Percentiles rank a stretch among this genome's conserved stretches.
Conservation (phyloP, 2,329 filamentous ascomycete genomes). For the Dactylellina drechsleri region DNA sequence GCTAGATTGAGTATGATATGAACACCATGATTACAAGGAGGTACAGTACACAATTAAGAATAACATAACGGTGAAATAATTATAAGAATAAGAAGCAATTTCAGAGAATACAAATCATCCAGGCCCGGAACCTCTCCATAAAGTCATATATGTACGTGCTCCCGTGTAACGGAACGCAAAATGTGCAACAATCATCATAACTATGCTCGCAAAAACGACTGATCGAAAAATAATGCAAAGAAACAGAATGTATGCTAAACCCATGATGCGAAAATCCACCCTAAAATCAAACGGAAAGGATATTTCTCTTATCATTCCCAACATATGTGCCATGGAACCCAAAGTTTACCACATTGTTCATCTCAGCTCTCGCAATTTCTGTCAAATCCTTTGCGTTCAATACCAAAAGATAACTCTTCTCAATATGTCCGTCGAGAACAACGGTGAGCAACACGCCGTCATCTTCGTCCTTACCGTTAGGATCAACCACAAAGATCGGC, state of each 20-base stretch:
- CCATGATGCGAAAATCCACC: not conserved
- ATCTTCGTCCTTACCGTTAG: constrained; percentile 65
- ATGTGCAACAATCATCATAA: not conserved
- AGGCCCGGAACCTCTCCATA: not conserved
- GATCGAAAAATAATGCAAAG: not conserved
- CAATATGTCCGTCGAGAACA: constrained; percentile 69
- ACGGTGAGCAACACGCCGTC: constrained; percentile 72
- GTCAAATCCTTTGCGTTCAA: constrained; percentile 72
- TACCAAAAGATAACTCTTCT: constrained; percentile 73
- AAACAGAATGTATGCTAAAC: not conserved
- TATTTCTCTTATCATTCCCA: constrained; percentile 26
- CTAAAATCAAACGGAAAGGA: constrained; percentile 12
- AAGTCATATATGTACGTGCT: not conserved
- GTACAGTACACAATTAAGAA: not conserved
- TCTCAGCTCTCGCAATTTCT: constrained; percentile 73
- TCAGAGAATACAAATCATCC: constrained; percentile 1
- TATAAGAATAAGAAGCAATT: not conserved
- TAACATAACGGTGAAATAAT: not conserved
- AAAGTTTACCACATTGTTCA: constrained; percentile 70
- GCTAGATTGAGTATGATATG: too few species aligned
- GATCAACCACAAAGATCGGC: constrained; percentile 71
- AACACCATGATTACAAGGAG: too few species aligned
- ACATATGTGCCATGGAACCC: constrained; percentile 73
- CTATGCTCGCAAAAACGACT: not conserved
- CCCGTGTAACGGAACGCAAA: constrained; percentile 8